Percentiles rank a stretch among this genome's conserved stretches.
phyloP scores from a whole-genome alignment of 2,329 filamentous ascomycete genomes.

The Phialemoniopsis sp. region DNA sequence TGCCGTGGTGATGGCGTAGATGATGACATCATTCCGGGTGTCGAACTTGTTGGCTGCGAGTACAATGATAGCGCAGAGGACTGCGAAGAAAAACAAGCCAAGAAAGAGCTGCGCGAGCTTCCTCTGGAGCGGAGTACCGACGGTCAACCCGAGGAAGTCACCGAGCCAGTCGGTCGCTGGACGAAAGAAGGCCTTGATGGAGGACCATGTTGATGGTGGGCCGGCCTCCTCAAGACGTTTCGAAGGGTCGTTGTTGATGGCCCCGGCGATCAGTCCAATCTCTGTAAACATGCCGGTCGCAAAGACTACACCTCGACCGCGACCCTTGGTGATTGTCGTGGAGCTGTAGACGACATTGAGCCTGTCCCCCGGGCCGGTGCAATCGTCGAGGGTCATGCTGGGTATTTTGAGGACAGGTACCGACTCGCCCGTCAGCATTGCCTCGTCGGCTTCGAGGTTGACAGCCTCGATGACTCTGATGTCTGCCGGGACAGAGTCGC shows the following conservation, averaged over 20 bases:
- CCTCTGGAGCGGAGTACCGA: slow-evolving; percentile 62
- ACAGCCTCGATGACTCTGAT: slow-evolving; percentile 41
- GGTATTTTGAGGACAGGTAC: slow-evolving; percentile 51
- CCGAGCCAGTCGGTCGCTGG: slow-evolving; percentile 50
- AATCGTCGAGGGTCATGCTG: slow-evolving; percentile 40
- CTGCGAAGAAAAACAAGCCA: slow-evolving; percentile 57
- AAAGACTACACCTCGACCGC: slow-evolving; percentile 55
- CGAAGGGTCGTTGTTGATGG: slow-evolving; percentile 43
- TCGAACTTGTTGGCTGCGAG: slow-evolving; percentile 54
- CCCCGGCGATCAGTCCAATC: slow-evolving; percentile 59
- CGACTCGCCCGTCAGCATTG: slow-evolving; percentile 59
- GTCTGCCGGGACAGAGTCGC: slow-evolving; percentile 37
- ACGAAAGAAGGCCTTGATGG: too few species aligned
- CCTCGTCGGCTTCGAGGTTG: slow-evolving; percentile 57
- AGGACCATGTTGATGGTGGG: too few species aligned
- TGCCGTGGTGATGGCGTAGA: slow-evolving; percentile 57
- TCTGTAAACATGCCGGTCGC: slow-evolving; percentile 57
- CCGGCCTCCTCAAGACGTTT: slow-evolving; percentile 41
- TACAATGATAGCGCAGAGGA: slow-evolving; percentile 62
- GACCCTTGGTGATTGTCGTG: slow-evolving; percentile 58
- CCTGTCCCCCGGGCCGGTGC: slow-evolving; percentile 55
- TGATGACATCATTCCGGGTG: slow-evolving; percentile 50
- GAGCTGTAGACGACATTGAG: slow-evolving; percentile 60
- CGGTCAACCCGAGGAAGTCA: slow-evolving; percentile 58
- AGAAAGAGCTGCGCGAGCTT: slow-evolving; percentile 63